phyloP scores from a whole-genome alignment of 371 early-diverging fungal species.

The Pancytospora philotis region DNA sequence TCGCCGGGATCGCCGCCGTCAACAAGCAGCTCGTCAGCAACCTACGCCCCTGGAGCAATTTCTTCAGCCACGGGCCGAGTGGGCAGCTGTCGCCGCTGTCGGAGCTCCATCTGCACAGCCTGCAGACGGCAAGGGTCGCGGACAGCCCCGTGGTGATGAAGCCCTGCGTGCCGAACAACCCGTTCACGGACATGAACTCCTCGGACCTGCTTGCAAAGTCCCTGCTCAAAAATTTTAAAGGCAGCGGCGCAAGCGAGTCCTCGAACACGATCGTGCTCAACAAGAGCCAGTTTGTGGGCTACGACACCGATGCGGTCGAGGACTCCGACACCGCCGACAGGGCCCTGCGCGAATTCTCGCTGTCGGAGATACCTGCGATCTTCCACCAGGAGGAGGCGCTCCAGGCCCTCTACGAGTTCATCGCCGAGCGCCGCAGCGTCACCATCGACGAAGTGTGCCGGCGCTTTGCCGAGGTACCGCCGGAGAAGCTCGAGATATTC shows the following conservation, averaged over 20 bases:
- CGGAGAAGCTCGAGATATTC: constrained; percentile 47
- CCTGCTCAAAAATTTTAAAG: constrained; percentile 10
- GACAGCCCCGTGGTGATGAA: constrained; percentile 31
- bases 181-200: constrained; percentile 33
- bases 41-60: constrained; percentile 25
- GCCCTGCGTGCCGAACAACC: constrained; percentile 33
- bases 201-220: constrained; percentile 23
- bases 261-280: neutral
- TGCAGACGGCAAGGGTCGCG: neutral
- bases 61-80: constrained; percentile 23
- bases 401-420: constrained; percentile 30
- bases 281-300: neutral
- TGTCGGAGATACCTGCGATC: constrained; percentile 32
- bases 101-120: constrained; percentile 1
- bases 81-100: constrained; percentile 7
- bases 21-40: constrained; percentile 30
- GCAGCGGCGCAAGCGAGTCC: neutral
- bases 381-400: constrained; percentile 41
- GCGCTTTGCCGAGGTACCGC: constrained; percentile 10
- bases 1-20: constrained; percentile 8
- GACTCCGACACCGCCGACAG: constrained; percentile 21
- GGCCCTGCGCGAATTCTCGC: constrained; percentile 29
- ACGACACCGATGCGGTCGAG: neutral
- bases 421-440: constrained; percentile 5
- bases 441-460: constrained; percentile 30